A percentile compares a stretch with the other conserved stretches of the same genome.
Evolutionary conservation across 2,329 filamentous ascomycete genomes (phyloP).

Genomic region (Neofusicoccum sp.): DNA sequence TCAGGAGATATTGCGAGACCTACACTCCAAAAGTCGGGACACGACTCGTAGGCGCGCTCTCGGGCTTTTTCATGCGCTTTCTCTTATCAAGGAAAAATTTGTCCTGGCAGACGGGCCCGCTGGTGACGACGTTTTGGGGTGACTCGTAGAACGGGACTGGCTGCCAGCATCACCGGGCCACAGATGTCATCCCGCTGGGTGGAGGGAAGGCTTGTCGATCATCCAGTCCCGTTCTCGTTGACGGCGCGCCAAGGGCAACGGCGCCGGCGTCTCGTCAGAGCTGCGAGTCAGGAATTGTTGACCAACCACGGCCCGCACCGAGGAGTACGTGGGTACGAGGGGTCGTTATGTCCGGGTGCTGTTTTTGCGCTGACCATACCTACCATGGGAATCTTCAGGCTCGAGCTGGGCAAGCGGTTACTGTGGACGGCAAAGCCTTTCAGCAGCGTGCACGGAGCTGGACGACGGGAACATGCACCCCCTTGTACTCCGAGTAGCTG

Average conservation of each 20-base stretch:
- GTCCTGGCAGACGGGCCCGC: background rate
- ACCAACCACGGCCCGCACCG: conserved; percentile 14
- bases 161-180: background rate
- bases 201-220: background rate
- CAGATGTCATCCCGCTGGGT: conserved; percentile 7
- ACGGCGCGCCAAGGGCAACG: background rate
- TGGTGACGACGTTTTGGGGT: background rate
- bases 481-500: background rate
- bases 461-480: too few relatives aligned
- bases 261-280: background rate
- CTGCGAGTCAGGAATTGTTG: background rate
- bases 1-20: background rate
- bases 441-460: too few relatives aligned
- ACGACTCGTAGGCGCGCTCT: background rate
- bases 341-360: too few relatives aligned
- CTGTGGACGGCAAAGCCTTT: too few relatives aligned
- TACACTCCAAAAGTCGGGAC: background rate
- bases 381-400: too few relatives aligned
- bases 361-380: too few relatives aligned
- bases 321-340: background rate
- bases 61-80: background rate
- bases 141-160: background rate
- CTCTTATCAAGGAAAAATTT: background rate
- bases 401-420: too few relatives aligned
- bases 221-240: background rate